These are phyloP conservation scores for Vaccinium myrtillus DNA, from an alignment of 148 eudicot species.

Conservation along the genomic window DNA sequence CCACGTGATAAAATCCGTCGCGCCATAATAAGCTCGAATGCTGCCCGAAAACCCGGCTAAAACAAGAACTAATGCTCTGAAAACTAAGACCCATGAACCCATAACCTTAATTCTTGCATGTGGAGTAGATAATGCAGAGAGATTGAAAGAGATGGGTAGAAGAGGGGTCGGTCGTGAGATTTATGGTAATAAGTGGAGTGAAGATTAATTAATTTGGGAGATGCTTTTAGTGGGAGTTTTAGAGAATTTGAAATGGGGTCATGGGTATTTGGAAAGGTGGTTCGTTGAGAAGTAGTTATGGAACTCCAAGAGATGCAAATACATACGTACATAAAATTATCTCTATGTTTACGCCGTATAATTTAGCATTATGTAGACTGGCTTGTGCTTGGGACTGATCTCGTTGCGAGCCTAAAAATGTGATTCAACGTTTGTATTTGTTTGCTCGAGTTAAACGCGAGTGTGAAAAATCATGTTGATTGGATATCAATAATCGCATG, in stretches of 20 bases:
- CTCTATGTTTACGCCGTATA: neutral
- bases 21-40: neutral
- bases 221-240: neutral
- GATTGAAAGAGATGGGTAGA: neutral
- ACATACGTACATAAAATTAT: neutral
- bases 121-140: neutral
- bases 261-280: slow-evolving; percentile 8
- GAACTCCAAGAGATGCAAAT: slow-evolving; percentile 16
- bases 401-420: neutral
- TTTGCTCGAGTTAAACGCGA: neutral
- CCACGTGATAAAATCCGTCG: slow-evolving; percentile 45
- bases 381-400: neutral
- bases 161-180: slow-evolving; percentile 11
- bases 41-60: neutral
- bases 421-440: neutral
- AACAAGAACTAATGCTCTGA: neutral
- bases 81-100: neutral
- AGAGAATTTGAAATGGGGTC: neutral
- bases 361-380: neutral
- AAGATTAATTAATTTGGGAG: neutral
- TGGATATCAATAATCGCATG: no score
- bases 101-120: neutral
- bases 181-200: neutral
- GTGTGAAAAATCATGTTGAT: no score
- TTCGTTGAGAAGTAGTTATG: slow-evolving; percentile 31